Evolutionary conservation across 2,329 filamentous ascomycete genomes (phyloP).

Genomic region (Penicillium sclerotigenum): DNA sequence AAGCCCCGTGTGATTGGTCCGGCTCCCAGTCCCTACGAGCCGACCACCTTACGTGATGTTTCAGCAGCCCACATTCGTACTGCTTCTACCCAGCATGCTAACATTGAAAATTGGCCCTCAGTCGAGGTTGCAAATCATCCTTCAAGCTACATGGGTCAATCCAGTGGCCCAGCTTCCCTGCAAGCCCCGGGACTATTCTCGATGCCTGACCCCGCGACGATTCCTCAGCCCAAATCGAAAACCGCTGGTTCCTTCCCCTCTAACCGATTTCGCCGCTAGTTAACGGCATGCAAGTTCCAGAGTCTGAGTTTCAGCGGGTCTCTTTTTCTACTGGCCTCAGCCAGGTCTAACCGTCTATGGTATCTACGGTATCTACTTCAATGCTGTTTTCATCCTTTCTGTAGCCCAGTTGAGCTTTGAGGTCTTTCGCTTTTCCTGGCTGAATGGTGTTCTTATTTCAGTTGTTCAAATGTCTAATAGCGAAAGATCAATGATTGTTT

Average conservation of each 20-base stretch:
- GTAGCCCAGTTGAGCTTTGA: constrained; percentile 1
- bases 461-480: neutral
- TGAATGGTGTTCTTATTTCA: neutral
- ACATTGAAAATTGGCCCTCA: neutral
- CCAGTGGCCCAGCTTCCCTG: neutral
- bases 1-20: neutral
- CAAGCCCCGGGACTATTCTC: neutral
- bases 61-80: neutral
- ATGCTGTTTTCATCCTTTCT: neutral
- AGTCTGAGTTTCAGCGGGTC: neutral
- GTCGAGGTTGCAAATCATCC: neutral
- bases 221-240: neutral
- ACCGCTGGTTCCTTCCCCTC: neutral
- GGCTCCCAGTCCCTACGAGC: neutral
- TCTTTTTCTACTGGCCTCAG: neutral
- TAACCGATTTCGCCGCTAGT: neutral
- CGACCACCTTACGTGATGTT: neutral
- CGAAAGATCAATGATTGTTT: neutral
- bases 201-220: neutral
- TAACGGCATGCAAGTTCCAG: neutral
- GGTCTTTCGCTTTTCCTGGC: neutral
- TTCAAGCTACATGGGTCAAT: neutral
- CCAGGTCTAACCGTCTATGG: neutral
- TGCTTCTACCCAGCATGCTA: neutral
- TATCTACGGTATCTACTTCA: no score